Base-by-base conservation (phyloP, 768 basidiomycete species). In the Leccinum variicolor region DNA sequence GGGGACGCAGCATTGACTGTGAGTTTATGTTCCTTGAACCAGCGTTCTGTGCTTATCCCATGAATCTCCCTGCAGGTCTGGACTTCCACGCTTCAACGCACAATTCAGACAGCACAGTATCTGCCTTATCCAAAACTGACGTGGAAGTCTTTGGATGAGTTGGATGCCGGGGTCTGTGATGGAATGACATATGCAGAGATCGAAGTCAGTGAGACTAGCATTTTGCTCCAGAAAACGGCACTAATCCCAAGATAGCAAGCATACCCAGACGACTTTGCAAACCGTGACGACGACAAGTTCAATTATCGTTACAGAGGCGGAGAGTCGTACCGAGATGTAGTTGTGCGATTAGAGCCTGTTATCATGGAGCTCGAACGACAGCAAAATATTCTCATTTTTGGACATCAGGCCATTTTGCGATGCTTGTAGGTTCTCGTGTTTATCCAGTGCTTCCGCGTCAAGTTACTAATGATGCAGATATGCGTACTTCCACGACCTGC, bases 131-230 rank as follows among this genome's bases (percentile, higher is more conserved):
- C 87, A 48, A 97, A 98, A 66, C 76, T 98, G 61, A 98, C 96
- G 3, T 99, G 97, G 97, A 99, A 99, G 72, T 94, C 93, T 2
- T 76, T 99, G 53, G 97, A 99, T 66, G 97, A 99, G 73, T 80
- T 99, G 25, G 97, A 99, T 71, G 97, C 97, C 8, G 97, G 97
- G 25, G 97, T 99, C 33, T 99, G 97, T 67, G 97, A 99, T 73
- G 97, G 89, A 15, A 98, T 99, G 97, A 98, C 97, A 4, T 99
- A 99, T 65, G 89, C 93, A 76, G 96, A 98, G 80, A 98, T 99
- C 57, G 95, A 95, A 81, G 95, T 92, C 55, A 34, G 76, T 66
- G 50, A 31, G 55, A 26, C 39, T 23, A n/a, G 51, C 31, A 23
- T 23, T 45, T 28, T 6, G 0, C 15, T 47, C 19, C 23, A 19